These are phyloP conservation scores for Parathielavia appendiculata DNA, from an alignment of 495 filamentous ascomycete species.

Conservation along the genomic window DNA sequence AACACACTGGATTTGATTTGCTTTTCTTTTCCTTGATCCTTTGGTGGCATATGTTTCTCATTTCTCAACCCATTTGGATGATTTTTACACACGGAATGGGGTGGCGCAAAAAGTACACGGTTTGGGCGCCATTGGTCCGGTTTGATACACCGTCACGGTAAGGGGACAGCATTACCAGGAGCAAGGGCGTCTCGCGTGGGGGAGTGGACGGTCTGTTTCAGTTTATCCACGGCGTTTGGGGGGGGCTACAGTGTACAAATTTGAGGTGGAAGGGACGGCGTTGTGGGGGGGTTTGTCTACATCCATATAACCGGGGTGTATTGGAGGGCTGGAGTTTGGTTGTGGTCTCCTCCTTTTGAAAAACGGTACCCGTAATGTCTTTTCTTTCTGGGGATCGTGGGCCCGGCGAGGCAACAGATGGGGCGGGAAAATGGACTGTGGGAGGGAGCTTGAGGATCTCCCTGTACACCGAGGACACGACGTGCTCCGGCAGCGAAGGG, in stretches of 20 bases:
- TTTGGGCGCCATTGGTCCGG: not conserved
- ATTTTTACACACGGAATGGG: not conserved
- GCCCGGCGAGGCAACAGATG: not conserved
- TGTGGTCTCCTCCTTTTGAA: constrained; percentile 2
- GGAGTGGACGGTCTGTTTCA: too few relatives aligned
- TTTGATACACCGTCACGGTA: not conserved
- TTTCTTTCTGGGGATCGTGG: not conserved
- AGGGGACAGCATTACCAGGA: too few relatives aligned
- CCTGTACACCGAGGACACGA: not conserved
- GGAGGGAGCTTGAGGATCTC: not conserved
- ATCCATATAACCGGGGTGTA: too few relatives aligned
- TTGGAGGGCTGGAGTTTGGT: not conserved
- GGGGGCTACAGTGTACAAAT: not conserved
- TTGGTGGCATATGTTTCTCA: not conserved
- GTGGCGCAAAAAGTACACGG: too few relatives aligned
- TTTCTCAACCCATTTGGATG: not conserved
- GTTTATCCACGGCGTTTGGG: too few relatives aligned
- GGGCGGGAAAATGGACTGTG: not conserved
- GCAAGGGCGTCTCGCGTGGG: too few relatives aligned
- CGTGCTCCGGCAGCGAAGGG: not conserved
- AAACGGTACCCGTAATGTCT: constrained; percentile 2
- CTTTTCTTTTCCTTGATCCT: too few relatives aligned
- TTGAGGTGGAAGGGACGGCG: not conserved
- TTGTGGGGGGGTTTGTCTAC: not conserved
- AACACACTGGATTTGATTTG: too few relatives aligned